Percentiles rank a stretch among this genome's conserved stretches.
Conservation (phyloP, 2,329 filamentous ascomycete species). For the Alternaria sp. region DNA sequence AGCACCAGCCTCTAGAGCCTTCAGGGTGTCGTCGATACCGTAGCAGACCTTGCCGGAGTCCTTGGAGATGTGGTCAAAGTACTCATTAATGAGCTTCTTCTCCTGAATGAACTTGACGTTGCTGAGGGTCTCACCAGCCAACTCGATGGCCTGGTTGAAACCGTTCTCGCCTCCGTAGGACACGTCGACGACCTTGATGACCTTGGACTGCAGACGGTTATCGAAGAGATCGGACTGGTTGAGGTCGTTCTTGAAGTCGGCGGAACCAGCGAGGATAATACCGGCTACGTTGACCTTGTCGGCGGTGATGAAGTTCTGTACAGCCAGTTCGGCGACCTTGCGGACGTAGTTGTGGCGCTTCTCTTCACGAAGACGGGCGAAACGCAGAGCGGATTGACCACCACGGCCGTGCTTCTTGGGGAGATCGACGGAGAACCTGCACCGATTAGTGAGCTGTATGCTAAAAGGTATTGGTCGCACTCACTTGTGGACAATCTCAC, state of each 20-base stretch:
- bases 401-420: conserved; percentile 99
- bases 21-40: conserved; percentile 95
- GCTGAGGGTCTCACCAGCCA: conserved; percentile 91
- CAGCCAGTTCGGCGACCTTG: conserved; percentile 96
- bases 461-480: neutral
- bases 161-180: conserved; percentile 99
- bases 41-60: conserved; percentile 98
- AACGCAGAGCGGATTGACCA: conserved; percentile 99
- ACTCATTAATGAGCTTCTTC: conserved; percentile 99
- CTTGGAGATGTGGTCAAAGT: conserved; percentile 99
- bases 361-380: conserved; percentile 98
- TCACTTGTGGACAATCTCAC: conserved; percentile 90
- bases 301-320: conserved; percentile 98
- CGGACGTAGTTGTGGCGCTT: conserved; percentile 99
- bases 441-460: neutral
- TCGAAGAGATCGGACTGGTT: conserved; percentile 99
- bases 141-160: conserved; percentile 98
- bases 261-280: conserved; percentile 92
- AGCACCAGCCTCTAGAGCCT: conserved; percentile 93
- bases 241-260: conserved; percentile 99
- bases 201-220: conserved; percentile 85
- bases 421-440: conserved; percentile 85
- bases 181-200: conserved; percentile 99
- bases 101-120: conserved; percentile 99
- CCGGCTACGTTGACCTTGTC: conserved; percentile 99